Conservation (phyloP, 441 rosid genomes). For the Capsella rubella region DNA sequence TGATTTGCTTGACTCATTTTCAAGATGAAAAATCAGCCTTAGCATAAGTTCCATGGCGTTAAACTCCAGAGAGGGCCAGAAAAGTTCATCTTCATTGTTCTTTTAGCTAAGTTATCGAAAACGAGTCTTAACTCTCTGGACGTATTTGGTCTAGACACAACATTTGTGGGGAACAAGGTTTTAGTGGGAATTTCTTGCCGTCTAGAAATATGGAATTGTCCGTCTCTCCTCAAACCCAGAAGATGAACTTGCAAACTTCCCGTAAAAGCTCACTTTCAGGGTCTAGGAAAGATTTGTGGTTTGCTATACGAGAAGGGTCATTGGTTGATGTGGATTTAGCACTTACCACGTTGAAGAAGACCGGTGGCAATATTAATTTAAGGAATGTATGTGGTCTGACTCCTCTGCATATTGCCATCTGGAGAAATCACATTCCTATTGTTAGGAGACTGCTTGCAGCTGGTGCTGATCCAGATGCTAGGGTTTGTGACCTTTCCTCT, state of each 20-base stretch:
- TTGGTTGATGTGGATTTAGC: constrained; percentile 86
- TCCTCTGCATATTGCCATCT: constrained; percentile 89
- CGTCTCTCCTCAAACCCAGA: constrained; percentile 70
- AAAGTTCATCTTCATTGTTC: constrained; percentile 1
- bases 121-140: constrained; percentile 4
- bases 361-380: constrained; percentile 76
- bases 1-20: constrained; percentile 11
- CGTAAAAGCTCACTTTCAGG: constrained; percentile 57
- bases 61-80: neutral
- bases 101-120: constrained; percentile 11
- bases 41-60: constrained; percentile 7
- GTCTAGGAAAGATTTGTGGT: constrained; percentile 78
- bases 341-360: constrained; percentile 74
- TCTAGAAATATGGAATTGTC: constrained; percentile 56
- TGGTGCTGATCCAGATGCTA: constrained; percentile 99
- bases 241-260: constrained; percentile 58
- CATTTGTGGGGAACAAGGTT: constrained; percentile 19
- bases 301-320: constrained; percentile 80
- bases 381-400: constrained; percentile 86
- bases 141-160: constrained; percentile 11
- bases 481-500: constrained; percentile 64
- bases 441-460: constrained; percentile 88
- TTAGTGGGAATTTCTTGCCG: constrained; percentile 15
- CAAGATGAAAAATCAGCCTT: constrained; percentile 2
- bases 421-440: constrained; percentile 98